Evolutionary conservation across 495 filamentous ascomycete species (phyloP), one percentile per base, ranked within the genome.

Genomic region (Talaromyces proteolyticus): DNA sequence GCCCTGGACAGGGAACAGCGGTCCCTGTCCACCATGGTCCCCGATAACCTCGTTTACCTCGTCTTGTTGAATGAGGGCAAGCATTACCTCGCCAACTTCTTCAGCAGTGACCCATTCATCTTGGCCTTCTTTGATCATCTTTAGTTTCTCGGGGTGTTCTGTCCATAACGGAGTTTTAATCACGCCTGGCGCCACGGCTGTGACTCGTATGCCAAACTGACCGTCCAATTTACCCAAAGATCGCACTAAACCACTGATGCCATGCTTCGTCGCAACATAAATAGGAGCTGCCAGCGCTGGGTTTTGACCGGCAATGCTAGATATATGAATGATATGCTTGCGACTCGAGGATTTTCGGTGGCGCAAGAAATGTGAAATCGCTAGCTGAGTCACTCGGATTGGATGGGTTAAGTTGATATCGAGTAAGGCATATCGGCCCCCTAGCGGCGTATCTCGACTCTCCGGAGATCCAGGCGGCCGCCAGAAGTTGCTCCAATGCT

Each of bases 391-490:
- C 6, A 72, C 68, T 47, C 82, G 81, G 60, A 87, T 86, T 0
- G 84, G 84, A 60, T 87, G 84, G 5, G 79, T 85, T 53, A 87
- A 43, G 60, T 86, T 86, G 67, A 88, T 82, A 58, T 86, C 82
- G 26, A 88, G 29, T 49, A 67, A 53, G 17, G 75, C 74, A 57
- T 86, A 87, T 47, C 71, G 66, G 46, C 73, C 70, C 1, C 69
- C 57, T 20, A 62, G 52, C 3, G 57, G 61, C 2, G 65, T 39
- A 54, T 85, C 82, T 48, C 69, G 74, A 39, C 79, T 80, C 8
- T 60, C 54, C 0, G 68, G 40, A 0, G 64, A 60, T 39, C 76
- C 76, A 6, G 84, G 84, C 4, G 82, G 82, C 24, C 76, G 70
- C 82, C 81, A 87, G 72, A 87, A 88, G 56, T 77, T 79, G 53